phyloP scores from a whole-genome alignment of 257 asterid genomes.

The Solanum dulcamara region DNA sequence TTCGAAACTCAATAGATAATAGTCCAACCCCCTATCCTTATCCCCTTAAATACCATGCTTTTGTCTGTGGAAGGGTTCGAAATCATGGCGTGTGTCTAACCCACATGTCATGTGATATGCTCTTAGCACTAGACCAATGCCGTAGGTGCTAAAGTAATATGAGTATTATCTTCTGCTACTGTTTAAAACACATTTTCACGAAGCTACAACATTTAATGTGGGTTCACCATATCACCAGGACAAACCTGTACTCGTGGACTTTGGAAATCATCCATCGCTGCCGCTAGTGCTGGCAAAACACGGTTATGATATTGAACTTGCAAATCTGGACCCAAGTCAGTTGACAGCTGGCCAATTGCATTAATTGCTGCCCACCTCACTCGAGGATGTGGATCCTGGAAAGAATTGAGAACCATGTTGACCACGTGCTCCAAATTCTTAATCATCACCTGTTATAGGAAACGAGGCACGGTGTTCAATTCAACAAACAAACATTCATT shows the following conservation, averaged over 20 bases:
- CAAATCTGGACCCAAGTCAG: slow-evolving; percentile 97
- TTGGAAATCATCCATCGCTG: slow-evolving; percentile 88
- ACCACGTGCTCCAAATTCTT: slow-evolving; percentile 81
- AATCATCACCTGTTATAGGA: slow-evolving; percentile 60
- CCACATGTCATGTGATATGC: background rate
- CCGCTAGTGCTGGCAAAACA: slow-evolving; percentile 73
- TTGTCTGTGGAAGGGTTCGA: background rate
- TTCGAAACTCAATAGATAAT: background rate
- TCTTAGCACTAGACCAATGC: background rate
- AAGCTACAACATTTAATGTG: background rate
- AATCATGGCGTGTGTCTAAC: background rate
- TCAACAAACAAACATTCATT: background rate
- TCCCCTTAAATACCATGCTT: background rate
- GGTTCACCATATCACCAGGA: background rate
- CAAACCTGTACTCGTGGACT: slow-evolving; percentile 96
- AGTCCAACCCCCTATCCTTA: background rate
- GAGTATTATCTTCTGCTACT: background rate
- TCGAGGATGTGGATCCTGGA: slow-evolving; percentile 97
- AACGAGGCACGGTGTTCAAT: background rate
- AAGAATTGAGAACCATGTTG: slow-evolving; percentile 83
- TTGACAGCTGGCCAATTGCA: slow-evolving; percentile 96
- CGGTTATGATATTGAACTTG: slow-evolving; percentile 76
- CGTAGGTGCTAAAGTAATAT: background rate
- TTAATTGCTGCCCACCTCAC: slow-evolving; percentile 98
- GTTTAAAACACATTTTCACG: background rate